phyloP scores from a whole-genome alignment of 2,329 filamentous ascomycete species.

The Trichoderma polysporum region DNA sequence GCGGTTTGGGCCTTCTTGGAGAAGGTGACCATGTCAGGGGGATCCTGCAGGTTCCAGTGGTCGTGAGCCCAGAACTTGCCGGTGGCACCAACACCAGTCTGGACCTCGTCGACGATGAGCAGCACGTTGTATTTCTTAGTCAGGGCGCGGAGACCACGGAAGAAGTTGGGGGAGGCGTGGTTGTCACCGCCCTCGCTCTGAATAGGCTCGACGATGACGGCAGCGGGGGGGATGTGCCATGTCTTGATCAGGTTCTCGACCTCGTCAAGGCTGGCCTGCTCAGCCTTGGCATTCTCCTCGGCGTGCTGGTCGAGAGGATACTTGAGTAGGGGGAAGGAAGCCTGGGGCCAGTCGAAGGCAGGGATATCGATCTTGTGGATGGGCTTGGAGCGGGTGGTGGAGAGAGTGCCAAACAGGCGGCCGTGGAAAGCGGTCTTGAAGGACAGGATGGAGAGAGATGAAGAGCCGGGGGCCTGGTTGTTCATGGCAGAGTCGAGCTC shows the following conservation, averaged over 20 bases:
- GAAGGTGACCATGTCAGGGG: slow-evolving; percentile 93
- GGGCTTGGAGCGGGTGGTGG: slow-evolving; percentile 86
- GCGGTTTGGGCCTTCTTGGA: slow-evolving; percentile 94
- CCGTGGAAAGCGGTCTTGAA: slow-evolving; percentile 91
- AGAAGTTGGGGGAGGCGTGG: slow-evolving; percentile 85
- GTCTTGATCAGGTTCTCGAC: slow-evolving; percentile 78
- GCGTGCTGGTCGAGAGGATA: slow-evolving; percentile 81
- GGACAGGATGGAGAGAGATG: slow-evolving; percentile 77
- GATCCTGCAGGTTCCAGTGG: slow-evolving; percentile 78
- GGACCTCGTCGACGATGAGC: slow-evolving; percentile 90
- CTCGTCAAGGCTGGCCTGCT: slow-evolving; percentile 77
- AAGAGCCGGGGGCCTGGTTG: slow-evolving; percentile 75
- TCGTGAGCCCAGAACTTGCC: slow-evolving; percentile 97
- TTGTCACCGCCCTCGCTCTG: slow-evolving; percentile 95
- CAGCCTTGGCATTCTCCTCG: slow-evolving; percentile 77
- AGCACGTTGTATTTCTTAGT: slow-evolving; percentile 76
- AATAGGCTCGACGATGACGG: slow-evolving; percentile 84
- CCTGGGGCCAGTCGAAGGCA: slow-evolving; percentile 92
- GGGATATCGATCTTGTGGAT: slow-evolving; percentile 96
- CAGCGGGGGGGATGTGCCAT: slow-evolving; percentile 76
- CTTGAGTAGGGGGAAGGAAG: slow-evolving; percentile 79
- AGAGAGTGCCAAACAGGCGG: slow-evolving; percentile 82
- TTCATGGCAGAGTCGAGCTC: slow-evolving; percentile 75
- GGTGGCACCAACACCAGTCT: slow-evolving; percentile 89
- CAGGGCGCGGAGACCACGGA: slow-evolving; percentile 76